Evolutionary conservation across 2,329 filamentous ascomycete species (phyloP), one percentile per base, ranked within the genome.

Genomic region (Claviceps purpurea): DNA sequence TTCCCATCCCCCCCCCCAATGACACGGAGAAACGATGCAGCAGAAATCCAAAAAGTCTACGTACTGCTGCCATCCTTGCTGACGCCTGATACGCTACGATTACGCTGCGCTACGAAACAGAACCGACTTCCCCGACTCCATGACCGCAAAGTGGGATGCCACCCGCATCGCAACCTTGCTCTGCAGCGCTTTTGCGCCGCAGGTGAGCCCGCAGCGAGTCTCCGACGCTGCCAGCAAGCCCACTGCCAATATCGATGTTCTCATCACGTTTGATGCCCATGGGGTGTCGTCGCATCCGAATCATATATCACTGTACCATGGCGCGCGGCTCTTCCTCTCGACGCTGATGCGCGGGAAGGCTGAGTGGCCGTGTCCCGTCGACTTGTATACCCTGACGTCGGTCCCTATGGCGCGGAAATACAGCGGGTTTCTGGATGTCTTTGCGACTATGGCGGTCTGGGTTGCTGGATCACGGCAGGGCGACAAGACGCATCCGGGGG

Each of bases 201-300:
- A 81, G 34, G 71, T 82, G 51, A 64, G 71, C 54, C 60, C 65
- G 50, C 62, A 61, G 52, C 60, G 56, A 53, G 58, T 30, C 30
- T 30, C 66, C 42, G 56, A 63, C 51, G 63, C 64, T 56, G 45
- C 61, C 20, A 58, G 65, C 22, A 61, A 64, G 7, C 71, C 75
- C 10, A 68, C 68, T 1, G 71, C 75, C 49, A 75, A 72, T 50
- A 88, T 95, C 63, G 89, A 95, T 68, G 78, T 85, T 30, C 77
- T 98, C 59, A 74, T 98, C 58, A 98, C 93, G 34, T 98, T 98
- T 64, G 93, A 98, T 71, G 64, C 68, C n/a, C 57, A 70, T 48
- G 93, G 93, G 54, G 76, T 98, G 48, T 95, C 89, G 54, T 79
- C 80, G 44, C 93, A 98, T 68, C 89, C 89, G 22, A 98, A 98